Evolutionary conservation across 306 rosid genomes (phyloP), one percentile per base, ranked within the genome.

Genomic region (Bauhinia variegata): DNA sequence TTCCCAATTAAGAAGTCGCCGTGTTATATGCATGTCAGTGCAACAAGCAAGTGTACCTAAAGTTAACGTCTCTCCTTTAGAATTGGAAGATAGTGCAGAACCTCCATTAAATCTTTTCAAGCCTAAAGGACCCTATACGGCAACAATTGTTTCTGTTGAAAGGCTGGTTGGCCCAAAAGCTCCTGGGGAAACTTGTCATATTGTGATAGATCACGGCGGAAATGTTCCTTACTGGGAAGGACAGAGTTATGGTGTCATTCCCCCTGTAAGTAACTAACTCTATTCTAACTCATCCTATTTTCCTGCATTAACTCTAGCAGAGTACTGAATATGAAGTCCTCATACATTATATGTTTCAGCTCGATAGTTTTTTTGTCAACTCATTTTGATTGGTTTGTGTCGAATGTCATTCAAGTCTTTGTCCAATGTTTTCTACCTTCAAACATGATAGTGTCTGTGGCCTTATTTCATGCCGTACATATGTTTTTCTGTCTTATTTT

Each of bases 161-260:
- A 84, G 99, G 76, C 51, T 90, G 18, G 99, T 93, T 3, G 97
- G 99, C 59, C 95, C 87, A 8, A 88, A 84, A 50, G 99, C 99
- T 61, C 99, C 97, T 13, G 99, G 99, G 56, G 99, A 93, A 78
- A 90, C 97, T 71, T 93, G 96, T 73, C 97, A 93, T 79, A 77
- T 93, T 70, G 97, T 93, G 80, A 88, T 93, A 65, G 93, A 93
- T 83, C 99, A 93, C 60, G 97, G 71, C 59, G 97, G 95, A 51
- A 90, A 90, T 80, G 95, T 90, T 68, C 99, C 97, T 38, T 93
- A 93, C 73, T 93, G 99, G 99, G 99, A 93, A 87, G 99, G 99
- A 46, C 97, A 93, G 74, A 93, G 97, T 83, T 93, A 93, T 54
- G 99, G 99, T 41, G 87, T 93, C 8, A 88, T 93, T 71, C 97